Evolutionary conservation across 805 yeast species (phyloP), one percentile per base, ranked within the genome.

Genomic region (Kodamaea nitidulidarum): DNA sequence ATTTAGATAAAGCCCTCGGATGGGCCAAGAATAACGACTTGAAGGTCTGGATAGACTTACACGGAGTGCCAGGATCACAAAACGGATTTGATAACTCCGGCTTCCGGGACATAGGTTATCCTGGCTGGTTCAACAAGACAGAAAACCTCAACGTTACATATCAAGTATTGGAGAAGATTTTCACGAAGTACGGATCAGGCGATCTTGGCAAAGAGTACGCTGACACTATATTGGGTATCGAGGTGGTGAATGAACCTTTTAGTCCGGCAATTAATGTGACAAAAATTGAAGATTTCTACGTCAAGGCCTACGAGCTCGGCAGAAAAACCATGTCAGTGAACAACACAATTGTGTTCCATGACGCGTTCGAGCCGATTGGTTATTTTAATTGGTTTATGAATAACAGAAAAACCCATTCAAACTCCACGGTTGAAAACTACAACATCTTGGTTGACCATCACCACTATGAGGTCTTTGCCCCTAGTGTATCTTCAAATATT

Each of bases 41-140:
- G 44, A 75, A 82, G 42, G 83, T 80, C 3, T 79, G 85, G 81
- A 62, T 86, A 37, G 95, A 86, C 53, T 60, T 86, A 39, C 95
- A 86, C 51, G 88, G 93, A 10, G 81, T 74, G 8, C 93, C 95
- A 5, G 93, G 91, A 1, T 81, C 90, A 1, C 95, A 86, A 54
- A 86, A 86, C 57, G 95, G 95, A 10, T 85, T 85, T 65, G 91
- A 85, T 52, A 86, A 85, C 51, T 79, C 87, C 6, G 95, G 95
- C 1, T 60, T 73, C 20, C 67, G 88, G 52, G 78, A 56, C 37
- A 49, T 59, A 5, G 63, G 60, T 2, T 55, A 56, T 43, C 65
- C 67, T 11, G 65, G 65, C 15, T 60, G 65, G 66, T 60, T 56
- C 45, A 60, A 60, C 38, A 29, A 42, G 6, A 56, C 65, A 1